Percentiles rank a stretch among this genome's conserved stretches.
Conservation (phyloP, 2,329 filamentous ascomycete genomes). For the Elsinoe fawcettii region DNA sequence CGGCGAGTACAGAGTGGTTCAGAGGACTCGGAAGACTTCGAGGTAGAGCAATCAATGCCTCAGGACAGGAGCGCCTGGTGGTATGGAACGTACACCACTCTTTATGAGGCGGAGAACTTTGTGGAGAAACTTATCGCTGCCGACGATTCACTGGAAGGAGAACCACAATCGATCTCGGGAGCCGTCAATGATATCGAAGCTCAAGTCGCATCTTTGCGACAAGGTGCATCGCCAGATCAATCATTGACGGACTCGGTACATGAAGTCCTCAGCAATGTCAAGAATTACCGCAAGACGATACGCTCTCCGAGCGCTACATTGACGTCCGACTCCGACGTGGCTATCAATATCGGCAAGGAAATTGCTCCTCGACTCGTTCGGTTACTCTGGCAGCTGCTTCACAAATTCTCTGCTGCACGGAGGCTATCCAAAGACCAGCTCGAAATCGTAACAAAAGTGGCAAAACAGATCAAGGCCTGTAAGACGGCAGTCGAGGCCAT, state of each 20-base stretch:
- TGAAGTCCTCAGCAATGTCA: background rate
- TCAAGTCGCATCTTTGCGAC: background rate
- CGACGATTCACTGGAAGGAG: background rate
- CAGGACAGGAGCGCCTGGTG: background rate
- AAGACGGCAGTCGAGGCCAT: background rate
- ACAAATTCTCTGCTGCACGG: background rate
- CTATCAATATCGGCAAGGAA: background rate
- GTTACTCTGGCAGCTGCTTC: background rate
- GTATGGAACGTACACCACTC: background rate
- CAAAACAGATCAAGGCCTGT: background rate
- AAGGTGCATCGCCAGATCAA: background rate
- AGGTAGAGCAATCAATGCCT: background rate
- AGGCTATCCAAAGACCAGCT: background rate
- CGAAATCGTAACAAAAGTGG: background rate
- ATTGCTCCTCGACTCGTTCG: background rate
- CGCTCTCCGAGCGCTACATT: background rate
- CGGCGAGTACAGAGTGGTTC: background rate
- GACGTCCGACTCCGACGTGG: background rate
- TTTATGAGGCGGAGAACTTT: background rate
- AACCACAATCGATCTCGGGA: background rate
- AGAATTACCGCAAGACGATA: background rate
- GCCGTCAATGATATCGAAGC: background rate
- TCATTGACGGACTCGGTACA: background rate
- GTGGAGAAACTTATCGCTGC: background rate
- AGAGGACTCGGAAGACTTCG: background rate